These are phyloP conservation scores for Clonostachys solani DNA, from an alignment of 2,329 filamentous ascomycete genomes.

Conservation along the genomic window DNA sequence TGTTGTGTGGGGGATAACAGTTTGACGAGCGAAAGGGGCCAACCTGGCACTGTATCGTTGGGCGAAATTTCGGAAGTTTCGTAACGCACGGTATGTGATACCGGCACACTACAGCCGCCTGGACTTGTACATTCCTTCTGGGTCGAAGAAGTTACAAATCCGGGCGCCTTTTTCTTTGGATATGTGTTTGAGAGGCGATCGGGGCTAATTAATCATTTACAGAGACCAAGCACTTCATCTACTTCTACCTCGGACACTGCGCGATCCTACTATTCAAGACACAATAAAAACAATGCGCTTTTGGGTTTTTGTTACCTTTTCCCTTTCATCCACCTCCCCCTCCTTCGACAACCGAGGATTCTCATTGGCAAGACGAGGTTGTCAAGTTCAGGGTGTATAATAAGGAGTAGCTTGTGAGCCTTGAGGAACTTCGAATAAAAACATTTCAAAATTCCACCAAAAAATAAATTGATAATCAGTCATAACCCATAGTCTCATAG, in stretches of 20 bases:
- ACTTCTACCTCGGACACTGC: constrained; percentile 98
- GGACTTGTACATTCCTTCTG: background rate
- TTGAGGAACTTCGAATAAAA: too few species aligned
- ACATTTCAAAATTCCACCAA: too few species aligned
- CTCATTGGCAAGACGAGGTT: too few species aligned
- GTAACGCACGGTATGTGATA: constrained; percentile 80
- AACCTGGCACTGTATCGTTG: constrained; percentile 99
- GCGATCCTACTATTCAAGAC: constrained; percentile 99
- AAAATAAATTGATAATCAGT: too few species aligned
- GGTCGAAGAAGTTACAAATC: background rate
- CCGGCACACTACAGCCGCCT: too few species aligned
- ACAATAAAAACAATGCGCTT: constrained; percentile 53
- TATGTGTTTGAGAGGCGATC: background rate
- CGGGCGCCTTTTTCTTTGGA: background rate
- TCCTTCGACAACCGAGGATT: too few species aligned
- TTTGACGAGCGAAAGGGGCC: constrained; percentile 96
- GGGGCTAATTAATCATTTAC: constrained; percentile 7
- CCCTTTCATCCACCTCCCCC: too few species aligned
- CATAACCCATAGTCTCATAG: too few species aligned
- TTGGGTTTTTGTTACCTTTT: too few species aligned
- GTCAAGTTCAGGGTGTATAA: too few species aligned
- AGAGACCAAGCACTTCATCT: constrained; percentile 99
- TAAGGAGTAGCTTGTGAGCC: too few species aligned
- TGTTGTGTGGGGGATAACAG: constrained; percentile 38
- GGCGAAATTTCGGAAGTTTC: constrained; percentile 97